Conservation (phyloP, 108 stramenopile species). For the Nitzschia putrida region DNA sequence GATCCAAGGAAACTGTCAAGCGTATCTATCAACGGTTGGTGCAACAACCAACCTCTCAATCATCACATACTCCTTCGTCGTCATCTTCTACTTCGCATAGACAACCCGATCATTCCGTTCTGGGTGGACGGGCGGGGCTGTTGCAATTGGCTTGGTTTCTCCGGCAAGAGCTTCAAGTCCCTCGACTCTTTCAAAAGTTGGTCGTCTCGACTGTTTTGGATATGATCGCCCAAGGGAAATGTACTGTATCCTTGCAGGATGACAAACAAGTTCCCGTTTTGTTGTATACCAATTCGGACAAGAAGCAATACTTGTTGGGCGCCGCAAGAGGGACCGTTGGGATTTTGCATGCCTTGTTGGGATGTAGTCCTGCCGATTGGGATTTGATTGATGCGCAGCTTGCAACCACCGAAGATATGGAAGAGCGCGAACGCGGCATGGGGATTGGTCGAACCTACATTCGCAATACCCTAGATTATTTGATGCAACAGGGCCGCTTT, state of each 20-base stretch:
- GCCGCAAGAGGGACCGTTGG: slow-evolving; percentile 67
- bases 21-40: not conserved
- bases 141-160: slow-evolving; percentile 50
- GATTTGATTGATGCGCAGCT: not conserved
- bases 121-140: slow-evolving; percentile 56
- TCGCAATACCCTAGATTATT: slow-evolving; percentile 39
- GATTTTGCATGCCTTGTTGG: slow-evolving; percentile 54
- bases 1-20: slow-evolving; percentile 6
- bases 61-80: not conserved
- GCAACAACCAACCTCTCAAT: not conserved
- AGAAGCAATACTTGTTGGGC: slow-evolving; percentile 53
- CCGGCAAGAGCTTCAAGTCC: slow-evolving; percentile 21
- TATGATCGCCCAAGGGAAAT: slow-evolving; percentile 27
- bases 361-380: slow-evolving; percentile 19
- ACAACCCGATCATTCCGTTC: slow-evolving; percentile 23
- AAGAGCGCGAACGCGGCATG: not conserved
- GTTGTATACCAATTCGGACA: no score
- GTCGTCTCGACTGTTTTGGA: slow-evolving; percentile 13
- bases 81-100: no score
- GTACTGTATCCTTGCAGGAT: no score
- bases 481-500: slow-evolving; percentile 32
- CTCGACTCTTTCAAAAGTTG: slow-evolving; percentile 24
- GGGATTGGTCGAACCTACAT: slow-evolving; percentile 14
- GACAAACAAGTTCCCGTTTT: no score
- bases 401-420: not conserved